Percentiles rank a stretch among this genome's conserved stretches.
Conservation (phyloP, 164 flowering plant species). For the Euptelea pleiosperma region DNA sequence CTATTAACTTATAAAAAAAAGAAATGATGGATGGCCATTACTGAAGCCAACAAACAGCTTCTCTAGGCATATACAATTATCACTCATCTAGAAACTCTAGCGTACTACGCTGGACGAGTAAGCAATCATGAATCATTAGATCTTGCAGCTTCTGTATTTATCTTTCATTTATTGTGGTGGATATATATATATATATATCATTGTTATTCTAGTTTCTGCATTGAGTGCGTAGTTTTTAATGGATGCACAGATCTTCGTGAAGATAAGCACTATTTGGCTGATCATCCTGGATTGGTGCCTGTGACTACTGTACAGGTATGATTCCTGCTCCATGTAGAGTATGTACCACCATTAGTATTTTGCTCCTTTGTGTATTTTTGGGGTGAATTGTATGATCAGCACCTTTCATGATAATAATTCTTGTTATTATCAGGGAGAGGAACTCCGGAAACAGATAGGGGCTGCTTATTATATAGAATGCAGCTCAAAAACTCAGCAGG, state of each 20-base stretch:
- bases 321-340: constrained; percentile 7
- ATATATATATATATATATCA: background rate
- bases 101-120: background rate
- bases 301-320: constrained; percentile 82
- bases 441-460: constrained; percentile 89
- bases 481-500: constrained; percentile 99
- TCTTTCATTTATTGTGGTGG: background rate
- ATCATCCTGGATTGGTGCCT: constrained; percentile 92
- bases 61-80: no score
- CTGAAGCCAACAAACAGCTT: background rate
- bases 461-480: constrained; percentile 88
- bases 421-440: constrained; percentile 74
- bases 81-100: background rate
- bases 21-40: background rate
- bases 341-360: background rate
- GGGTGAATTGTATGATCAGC: constrained; percentile 5
- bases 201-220: background rate
- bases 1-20: no score
- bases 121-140: background rate
- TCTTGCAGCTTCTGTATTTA: background rate
- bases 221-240: constrained; percentile 4
- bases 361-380: background rate
- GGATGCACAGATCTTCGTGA: constrained; percentile 83
- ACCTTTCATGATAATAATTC: constrained; percentile 1
- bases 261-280: constrained; percentile 84